These are phyloP conservation scores for Thraustochytrium sp. DNA, from an alignment of 352 stramenopile species.

Conservation along the genomic window DNA sequence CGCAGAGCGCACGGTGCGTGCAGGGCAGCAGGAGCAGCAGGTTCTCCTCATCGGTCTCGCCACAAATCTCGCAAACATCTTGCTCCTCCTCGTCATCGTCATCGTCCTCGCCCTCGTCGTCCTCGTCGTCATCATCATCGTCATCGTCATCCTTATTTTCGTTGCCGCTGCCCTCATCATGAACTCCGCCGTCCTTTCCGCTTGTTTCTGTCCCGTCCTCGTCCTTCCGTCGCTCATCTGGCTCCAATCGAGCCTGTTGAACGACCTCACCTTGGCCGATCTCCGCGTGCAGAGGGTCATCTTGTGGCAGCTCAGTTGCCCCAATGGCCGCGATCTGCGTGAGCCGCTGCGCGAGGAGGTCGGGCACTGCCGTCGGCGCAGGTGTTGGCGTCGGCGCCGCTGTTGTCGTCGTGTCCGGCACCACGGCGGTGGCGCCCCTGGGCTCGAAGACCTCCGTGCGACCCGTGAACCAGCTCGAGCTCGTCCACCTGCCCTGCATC, in stretches of 20 bases:
- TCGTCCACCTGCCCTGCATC: too few species aligned
- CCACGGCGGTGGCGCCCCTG: too few species aligned
- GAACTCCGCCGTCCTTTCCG: background rate
- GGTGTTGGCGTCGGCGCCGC: too few species aligned
- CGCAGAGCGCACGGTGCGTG: background rate
- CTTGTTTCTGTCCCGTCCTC: background rate
- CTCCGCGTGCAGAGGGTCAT: too few species aligned
- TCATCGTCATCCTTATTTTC: background rate
- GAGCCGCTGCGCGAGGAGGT: background rate
- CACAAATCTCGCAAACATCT: background rate
- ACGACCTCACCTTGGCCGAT: too few species aligned
- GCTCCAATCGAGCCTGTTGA: too few species aligned
- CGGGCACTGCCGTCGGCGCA: background rate
- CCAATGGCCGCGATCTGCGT: background rate
- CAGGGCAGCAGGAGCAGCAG: background rate
- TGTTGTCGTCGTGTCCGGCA: too few species aligned
- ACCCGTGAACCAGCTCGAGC: too few species aligned
- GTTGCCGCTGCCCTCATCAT: background rate
- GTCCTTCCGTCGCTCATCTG: background rate
- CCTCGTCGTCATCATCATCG: background rate
- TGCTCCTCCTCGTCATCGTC: background rate
- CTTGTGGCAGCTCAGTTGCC: background rate
- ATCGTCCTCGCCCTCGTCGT: background rate
- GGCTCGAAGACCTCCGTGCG: too few species aligned
- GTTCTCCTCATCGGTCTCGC: background rate